phyloP scores from a whole-genome alignment of 2,329 filamentous ascomycete species.

The Pseudogymnoascus sp. region DNA sequence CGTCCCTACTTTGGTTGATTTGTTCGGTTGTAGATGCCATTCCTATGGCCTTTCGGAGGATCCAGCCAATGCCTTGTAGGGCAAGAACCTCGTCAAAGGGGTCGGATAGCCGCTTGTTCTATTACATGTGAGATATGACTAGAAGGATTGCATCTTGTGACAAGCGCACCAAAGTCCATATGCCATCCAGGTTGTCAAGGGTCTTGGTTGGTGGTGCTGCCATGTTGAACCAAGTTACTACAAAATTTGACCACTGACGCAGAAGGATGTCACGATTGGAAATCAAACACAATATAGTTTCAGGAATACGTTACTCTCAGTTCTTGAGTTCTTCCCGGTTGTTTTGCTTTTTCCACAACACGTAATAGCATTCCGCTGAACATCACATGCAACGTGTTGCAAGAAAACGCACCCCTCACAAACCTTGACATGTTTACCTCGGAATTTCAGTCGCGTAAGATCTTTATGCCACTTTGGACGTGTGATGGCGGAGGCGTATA shows the following conservation, averaged over 20 bases:
- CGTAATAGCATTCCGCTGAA: background rate
- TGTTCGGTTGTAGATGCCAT: conserved; percentile 43
- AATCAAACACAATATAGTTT: background rate
- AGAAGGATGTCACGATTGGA: background rate
- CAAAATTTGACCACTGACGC: background rate
- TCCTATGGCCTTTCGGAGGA: conserved; percentile 47
- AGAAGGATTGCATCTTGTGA: background rate
- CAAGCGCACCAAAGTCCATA: background rate
- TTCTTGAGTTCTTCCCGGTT: background rate
- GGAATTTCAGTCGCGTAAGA: conserved; percentile 14
- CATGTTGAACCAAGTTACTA: background rate
- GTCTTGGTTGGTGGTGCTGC: background rate
- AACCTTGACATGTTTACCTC: background rate
- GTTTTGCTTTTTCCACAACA: background rate
- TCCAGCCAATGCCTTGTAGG: conserved; percentile 45
- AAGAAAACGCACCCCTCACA: background rate
- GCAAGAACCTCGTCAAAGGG: conserved; percentile 44
- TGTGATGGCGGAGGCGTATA: conserved; percentile 17
- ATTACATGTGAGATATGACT: background rate
- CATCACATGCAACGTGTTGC: background rate
- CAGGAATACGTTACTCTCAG: background rate
- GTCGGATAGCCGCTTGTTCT: conserved; percentile 45
- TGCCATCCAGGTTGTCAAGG: background rate
- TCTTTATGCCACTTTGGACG: conserved; percentile 17
- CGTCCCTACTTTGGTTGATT: conserved; percentile 21